Conservation (phyloP, 129 eudicot species). For the Flaveria robusta region DNA sequence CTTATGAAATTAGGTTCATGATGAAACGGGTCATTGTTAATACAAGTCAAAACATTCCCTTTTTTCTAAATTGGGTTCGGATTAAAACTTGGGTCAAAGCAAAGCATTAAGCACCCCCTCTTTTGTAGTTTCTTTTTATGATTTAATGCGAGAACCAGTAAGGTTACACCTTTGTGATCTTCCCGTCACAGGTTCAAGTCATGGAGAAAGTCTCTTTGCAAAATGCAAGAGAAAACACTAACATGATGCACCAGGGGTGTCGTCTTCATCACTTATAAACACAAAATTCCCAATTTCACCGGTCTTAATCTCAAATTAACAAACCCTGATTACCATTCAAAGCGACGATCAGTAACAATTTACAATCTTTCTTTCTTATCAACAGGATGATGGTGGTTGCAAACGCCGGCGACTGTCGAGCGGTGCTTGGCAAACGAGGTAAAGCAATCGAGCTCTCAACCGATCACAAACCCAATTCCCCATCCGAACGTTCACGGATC, state of each 20-base stretch:
- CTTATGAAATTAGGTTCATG: too few relatives aligned
- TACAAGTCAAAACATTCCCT: too few relatives aligned
- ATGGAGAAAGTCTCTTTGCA: slow-evolving; percentile 22
- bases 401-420: slow-evolving; percentile 96
- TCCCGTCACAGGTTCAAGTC: slow-evolving; percentile 30
- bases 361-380: not conserved
- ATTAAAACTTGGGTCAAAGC: too few relatives aligned
- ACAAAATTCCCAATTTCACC: not conserved
- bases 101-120: too few relatives aligned
- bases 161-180: slow-evolving; percentile 31
- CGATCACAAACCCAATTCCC: slow-evolving; percentile 79
- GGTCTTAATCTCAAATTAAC: too few relatives aligned
- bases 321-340: not conserved
- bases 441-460: slow-evolving; percentile 76
- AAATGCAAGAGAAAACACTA: slow-evolving; percentile 4
- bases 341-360: not conserved
- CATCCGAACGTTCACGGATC: slow-evolving; percentile 61
- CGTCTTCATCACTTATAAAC: slow-evolving; percentile 10
- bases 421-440: slow-evolving; percentile 81
- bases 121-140: too few relatives aligned
- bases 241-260: slow-evolving; percentile 17
- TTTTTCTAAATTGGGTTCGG: too few relatives aligned
- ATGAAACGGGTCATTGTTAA: too few relatives aligned
- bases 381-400: slow-evolving; percentile 66
- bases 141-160: too few relatives aligned